Percentiles rank a stretch among this genome's conserved stretches.
Conservation (phyloP, 75 land plant species). For the Gnetum montanum region DNA sequence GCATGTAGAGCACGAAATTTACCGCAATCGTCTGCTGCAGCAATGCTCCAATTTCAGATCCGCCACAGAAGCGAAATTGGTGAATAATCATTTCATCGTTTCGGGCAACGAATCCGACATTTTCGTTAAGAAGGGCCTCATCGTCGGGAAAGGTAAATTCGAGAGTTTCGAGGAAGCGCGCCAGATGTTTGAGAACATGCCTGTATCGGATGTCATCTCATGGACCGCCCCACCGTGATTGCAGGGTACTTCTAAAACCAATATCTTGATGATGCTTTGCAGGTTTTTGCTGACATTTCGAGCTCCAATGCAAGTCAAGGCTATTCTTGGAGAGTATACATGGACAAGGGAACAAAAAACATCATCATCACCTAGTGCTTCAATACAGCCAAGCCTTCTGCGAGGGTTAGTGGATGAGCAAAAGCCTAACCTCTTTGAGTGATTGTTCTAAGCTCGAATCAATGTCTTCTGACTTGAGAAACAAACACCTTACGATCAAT, state of each 20-base stretch:
- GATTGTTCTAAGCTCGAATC: no score
- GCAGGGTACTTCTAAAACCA: constrained; percentile 6
- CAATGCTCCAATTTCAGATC: constrained; percentile 2
- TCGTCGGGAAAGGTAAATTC: constrained; percentile 37
- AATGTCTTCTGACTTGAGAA: no score
- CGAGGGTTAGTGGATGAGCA: no score
- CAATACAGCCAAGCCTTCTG: no score
- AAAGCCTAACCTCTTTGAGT: no score
- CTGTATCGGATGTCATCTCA: constrained; percentile 5
- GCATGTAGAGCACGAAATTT: no score
- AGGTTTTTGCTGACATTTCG: neutral
- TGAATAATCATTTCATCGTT: constrained; percentile 39
- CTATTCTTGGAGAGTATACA: no score
- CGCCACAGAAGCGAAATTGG: constrained; percentile 22
- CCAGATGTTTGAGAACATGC: constrained; percentile 35
- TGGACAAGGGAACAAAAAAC: no score
- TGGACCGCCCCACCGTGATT: constrained; percentile 15
- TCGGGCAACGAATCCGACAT: constrained; percentile 16
- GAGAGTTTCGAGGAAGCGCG: constrained; percentile 15
- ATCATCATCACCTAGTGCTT: no score
- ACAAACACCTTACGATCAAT: no score
- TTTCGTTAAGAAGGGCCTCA: constrained; percentile 29
- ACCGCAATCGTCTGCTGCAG: neutral
- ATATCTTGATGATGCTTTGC: constrained; percentile 4
- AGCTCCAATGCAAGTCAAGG: no score